Evolutionary conservation across 768 basidiomycete species (phyloP), one percentile per base, ranked within the genome.

Genomic region (Mycena rebaudengoi): DNA sequence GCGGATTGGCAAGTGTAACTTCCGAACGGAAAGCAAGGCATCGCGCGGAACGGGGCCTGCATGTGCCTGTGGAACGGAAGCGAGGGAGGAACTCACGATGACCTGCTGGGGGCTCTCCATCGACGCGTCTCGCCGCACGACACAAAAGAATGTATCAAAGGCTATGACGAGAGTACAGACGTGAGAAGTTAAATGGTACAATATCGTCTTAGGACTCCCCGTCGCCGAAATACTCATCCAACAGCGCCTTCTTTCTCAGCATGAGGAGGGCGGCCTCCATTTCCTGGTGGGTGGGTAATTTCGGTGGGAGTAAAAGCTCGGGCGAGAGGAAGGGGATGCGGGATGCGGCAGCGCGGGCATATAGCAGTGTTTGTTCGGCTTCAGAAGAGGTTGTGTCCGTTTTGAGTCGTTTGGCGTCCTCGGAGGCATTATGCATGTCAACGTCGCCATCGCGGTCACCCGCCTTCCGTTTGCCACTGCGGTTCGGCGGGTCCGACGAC

Each of bases 241-340:
- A 86, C 43, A 97, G 76, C 21, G 90, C 90, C 77, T 89, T 85
- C 79, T 97, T 96, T 72, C 91, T 83, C 65, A 95, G 79, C 28
- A 83, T 85, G 60, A 98, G 82, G 54, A 98, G 74, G 11, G 92
- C 85, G 21, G 76, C 74, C 73, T 94, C 94, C 91, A 95, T 91
- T 75, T 96, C 92, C 44, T 86, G 85, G 58, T 85, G 82, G 1
- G 86, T 87, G 1, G 93, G 92, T 76, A 96, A 75, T 68, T 85
- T 88, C 0, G 95, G 95, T 12, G 90, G 87, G 54, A 92, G 71
- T 10, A 97, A 83, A 61, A 89, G 83, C 65, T 91, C 89, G 20
- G 89, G 79, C 20, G 87, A 79, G 20, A 96, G 80, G 78, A 95
- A 92, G 3, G 90, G 83, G 16, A 95, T 90, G 68, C 86, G 86